A percentile compares a stretch with the other conserved stretches of the same genome.
phyloP scores from a whole-genome alignment of 2,329 filamentous ascomycete genomes.

The Macrophomina phaseolina region DNA sequence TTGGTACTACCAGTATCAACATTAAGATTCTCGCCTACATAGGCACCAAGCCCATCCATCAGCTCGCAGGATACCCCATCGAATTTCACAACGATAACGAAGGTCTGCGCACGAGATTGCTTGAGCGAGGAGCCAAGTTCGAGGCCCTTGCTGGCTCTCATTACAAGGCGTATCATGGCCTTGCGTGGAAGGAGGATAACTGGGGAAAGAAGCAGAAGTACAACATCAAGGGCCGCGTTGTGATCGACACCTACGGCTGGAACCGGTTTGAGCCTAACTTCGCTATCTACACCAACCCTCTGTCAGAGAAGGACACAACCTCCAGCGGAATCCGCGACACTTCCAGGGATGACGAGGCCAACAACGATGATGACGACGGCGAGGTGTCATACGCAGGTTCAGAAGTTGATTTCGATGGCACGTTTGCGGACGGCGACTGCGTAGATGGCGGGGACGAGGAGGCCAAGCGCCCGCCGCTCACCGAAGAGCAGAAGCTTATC shows the following conservation, averaged over 20 bases:
- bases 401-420: constrained; percentile 35
- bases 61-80: constrained; percentile 52
- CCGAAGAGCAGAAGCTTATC: constrained; percentile 37
- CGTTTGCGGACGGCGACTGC: constrained; percentile 39
- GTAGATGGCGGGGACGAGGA: constrained; percentile 35
- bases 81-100: constrained; percentile 50
- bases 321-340: constrained; percentile 3
- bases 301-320: constrained; percentile 39
- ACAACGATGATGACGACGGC: constrained; percentile 24
- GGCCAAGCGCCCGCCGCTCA: constrained; percentile 33
- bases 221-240: constrained; percentile 55
- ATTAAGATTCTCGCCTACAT: constrained; percentile 37
- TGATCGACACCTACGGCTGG: constrained; percentile 60
- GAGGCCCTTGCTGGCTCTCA: constrained; percentile 56
- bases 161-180: constrained; percentile 57
- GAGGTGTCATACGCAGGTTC: constrained; percentile 40
- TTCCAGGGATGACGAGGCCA: not conserved
- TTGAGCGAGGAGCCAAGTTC: constrained; percentile 54
- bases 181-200: constrained; percentile 45
- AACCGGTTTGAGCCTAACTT: constrained; percentile 55
- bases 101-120: constrained; percentile 46
- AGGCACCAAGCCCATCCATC: constrained; percentile 52
- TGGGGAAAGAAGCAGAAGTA: constrained; percentile 48
- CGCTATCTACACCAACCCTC: constrained; percentile 45
- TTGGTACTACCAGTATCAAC: constrained; percentile 37